Evolutionary conservation across 2,329 filamentous ascomycete genomes (phyloP).

Genomic region (Epichloe scottii): DNA sequence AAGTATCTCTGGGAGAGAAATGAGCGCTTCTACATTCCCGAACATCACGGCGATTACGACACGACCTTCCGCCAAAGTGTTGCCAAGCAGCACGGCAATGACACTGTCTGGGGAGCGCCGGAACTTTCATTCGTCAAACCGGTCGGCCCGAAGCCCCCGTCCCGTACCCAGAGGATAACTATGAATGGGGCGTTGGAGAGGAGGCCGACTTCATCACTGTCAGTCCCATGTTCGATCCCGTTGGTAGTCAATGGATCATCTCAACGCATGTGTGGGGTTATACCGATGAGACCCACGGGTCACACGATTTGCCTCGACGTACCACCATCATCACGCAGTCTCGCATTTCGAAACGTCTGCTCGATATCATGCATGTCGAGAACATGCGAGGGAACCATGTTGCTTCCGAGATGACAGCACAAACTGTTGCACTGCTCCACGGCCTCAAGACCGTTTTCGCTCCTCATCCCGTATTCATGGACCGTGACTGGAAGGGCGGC

Average conservation of each 20-base stretch:
- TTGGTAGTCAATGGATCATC: conserved; percentile 62
- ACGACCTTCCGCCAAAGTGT: conserved; percentile 54
- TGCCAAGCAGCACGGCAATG: conserved; percentile 36
- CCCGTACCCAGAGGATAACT: conserved; percentile 48
- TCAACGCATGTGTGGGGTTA: conserved; percentile 57
- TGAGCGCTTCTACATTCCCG: conserved; percentile 60
- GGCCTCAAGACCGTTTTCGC: conserved; percentile 68
- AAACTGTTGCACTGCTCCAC: conserved; percentile 61
- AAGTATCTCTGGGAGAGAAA: conserved; percentile 64
- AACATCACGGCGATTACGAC: conserved; percentile 52
- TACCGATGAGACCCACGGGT: conserved; percentile 33
- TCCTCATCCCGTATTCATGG: conserved; percentile 69
- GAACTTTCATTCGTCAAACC: conserved; percentile 48
- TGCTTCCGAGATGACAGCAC: conserved; percentile 69
- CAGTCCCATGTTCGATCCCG: conserved; percentile 67
- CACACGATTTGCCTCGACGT: conserved; percentile 52
- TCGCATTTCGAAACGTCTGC: conserved; percentile 56
- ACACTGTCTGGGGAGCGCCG: conserved; percentile 55
- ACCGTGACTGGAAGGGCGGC: conserved; percentile 53
- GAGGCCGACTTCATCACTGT: conserved; percentile 64
- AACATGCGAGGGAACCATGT: conserved; percentile 63
- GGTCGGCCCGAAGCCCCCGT: conserved; percentile 52
- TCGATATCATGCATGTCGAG: conserved; percentile 68
- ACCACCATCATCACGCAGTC: conserved; percentile 70
- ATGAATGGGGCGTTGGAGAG: conserved; percentile 65